Conservation (phyloP, 306 rosid genomes). For the Gynostemma pentaphyllum region DNA sequence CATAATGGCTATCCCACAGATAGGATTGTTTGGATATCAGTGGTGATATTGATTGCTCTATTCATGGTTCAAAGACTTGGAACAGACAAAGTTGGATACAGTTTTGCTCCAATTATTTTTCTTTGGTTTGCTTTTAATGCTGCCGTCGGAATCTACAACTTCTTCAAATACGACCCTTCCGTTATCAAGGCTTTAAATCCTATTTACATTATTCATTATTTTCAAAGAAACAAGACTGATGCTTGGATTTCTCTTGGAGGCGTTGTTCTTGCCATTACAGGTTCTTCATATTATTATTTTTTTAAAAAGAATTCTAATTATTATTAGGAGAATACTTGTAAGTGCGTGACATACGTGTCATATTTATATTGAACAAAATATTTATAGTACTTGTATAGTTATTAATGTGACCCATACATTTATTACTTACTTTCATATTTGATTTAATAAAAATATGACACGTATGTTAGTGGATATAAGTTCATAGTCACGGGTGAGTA, state of each 20-base stretch:
- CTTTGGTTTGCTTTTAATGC: conserved; percentile 56
- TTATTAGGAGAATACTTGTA: no score
- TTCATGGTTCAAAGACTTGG: conserved; percentile 71
- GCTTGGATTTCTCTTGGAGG: conserved; percentile 97
- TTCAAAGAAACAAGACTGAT: conserved; percentile 44
- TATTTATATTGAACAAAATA: no score
- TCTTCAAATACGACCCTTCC: conserved; percentile 43
- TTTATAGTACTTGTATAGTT: no score
- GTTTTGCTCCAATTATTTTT: conserved; percentile 64
- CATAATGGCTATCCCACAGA: no score
- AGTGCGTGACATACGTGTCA: no score
- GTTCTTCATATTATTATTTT: conserved; percentile 17
- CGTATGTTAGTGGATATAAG: no score
- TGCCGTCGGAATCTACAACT: conserved; percentile 54
- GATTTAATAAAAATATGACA: no score
- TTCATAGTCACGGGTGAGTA: no score
- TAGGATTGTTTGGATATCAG: conserved; percentile 44
- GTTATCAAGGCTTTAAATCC: conserved; percentile 67
- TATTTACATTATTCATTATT: conserved; percentile 40
- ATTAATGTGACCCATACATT: no score
- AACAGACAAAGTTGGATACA: conserved; percentile 70
- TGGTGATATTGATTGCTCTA: conserved; percentile 35
- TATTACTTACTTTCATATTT: no score
- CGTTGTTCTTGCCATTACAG: conserved; percentile 47
- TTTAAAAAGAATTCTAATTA: no score